phyloP scores from a whole-genome alignment of 2,329 filamentous ascomycete genomes.

The Cryphonectria radicalis region DNA sequence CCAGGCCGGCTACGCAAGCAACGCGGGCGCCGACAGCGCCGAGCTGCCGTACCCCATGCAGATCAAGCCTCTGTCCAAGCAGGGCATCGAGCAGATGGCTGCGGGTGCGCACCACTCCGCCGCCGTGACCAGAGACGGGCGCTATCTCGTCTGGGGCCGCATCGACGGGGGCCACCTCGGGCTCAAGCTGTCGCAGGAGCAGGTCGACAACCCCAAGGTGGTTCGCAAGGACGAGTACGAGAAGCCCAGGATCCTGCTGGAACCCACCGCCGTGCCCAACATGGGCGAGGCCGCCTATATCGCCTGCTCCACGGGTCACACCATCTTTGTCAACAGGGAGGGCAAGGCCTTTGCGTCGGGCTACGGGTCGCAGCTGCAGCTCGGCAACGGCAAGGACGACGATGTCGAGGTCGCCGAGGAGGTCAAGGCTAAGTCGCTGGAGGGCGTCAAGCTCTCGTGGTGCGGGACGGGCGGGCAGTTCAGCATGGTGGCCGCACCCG shows the following conservation, averaged over 20 bases:
- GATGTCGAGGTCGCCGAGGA: constrained; percentile 64
- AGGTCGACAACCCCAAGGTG: constrained; percentile 49
- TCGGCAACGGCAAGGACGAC: constrained; percentile 65
- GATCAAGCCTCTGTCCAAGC: constrained; percentile 55
- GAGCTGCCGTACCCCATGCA: constrained; percentile 59
- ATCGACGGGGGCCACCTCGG: constrained; percentile 47
- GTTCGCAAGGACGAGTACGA: constrained; percentile 60
- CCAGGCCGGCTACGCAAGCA: constrained; percentile 58
- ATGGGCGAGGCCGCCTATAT: constrained; percentile 53
- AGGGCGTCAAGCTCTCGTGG: constrained; percentile 58
- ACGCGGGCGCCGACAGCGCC: constrained; percentile 61
- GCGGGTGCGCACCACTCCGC: constrained; percentile 67
- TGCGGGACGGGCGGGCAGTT: constrained; percentile 68
- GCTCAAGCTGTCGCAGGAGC: constrained; percentile 50
- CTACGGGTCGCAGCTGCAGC: constrained; percentile 70
- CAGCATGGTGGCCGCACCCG: constrained; percentile 34
- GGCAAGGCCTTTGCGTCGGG: constrained; percentile 70
- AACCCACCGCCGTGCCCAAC: constrained; percentile 58
- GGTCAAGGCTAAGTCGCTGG: constrained; percentile 55
- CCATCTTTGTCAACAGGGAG: constrained; percentile 60
- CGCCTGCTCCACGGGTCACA: constrained; percentile 65
- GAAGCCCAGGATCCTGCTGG: constrained; percentile 63
- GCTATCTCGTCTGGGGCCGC: constrained; percentile 45
- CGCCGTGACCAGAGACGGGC: constrained; percentile 40
- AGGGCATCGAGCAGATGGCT: constrained; percentile 56